Evolutionary conservation across 2,329 filamentous ascomycete genomes (phyloP).

Genomic region (Hymenoscyphus scutula): DNA sequence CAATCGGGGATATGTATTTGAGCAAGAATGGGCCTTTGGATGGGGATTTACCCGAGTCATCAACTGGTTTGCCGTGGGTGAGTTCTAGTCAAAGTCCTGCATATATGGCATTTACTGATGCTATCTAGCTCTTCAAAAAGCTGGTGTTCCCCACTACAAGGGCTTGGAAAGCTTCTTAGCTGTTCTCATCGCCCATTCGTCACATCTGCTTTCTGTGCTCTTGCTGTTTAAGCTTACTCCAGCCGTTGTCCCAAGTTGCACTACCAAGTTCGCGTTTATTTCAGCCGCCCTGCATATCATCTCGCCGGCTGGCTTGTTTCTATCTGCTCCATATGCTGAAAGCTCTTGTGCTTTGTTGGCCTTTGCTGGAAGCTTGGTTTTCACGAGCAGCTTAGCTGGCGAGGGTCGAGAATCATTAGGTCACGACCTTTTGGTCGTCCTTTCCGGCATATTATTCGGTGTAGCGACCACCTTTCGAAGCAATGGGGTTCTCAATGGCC

Average conservation of each 20-base stretch:
- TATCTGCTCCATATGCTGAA: constrained; percentile 84
- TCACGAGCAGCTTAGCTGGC: constrained; percentile 50
- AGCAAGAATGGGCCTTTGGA: constrained; percentile 86
- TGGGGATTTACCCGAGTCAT: constrained; percentile 48
- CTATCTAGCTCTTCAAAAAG: constrained; percentile 26
- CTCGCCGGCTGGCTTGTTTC: constrained; percentile 84
- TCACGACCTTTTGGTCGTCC: constrained; percentile 51
- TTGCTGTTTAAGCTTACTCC: constrained; percentile 66
- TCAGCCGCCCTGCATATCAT: constrained; percentile 75
- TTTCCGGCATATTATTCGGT: constrained; percentile 68
- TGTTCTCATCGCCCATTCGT: constrained; percentile 65
- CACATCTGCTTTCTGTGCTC: constrained; percentile 74
- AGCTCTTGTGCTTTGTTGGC: constrained; percentile 74
- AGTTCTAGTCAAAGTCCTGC: constrained; percentile 8
- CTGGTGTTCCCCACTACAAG: constrained; percentile 35
- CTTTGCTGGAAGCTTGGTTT: constrained; percentile 70
- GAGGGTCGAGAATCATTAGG: constrained; percentile 35
- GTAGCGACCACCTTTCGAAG: constrained; percentile 72
- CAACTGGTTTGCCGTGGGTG: constrained; percentile 30
- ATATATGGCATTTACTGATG: neutral
- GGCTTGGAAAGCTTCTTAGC: constrained; percentile 52
- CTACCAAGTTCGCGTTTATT: constrained; percentile 56
- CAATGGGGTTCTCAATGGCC: constrained; percentile 82
- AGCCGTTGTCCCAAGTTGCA: constrained; percentile 49
- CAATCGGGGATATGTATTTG: constrained; percentile 63